A percentile compares a stretch with the other conserved stretches of the same genome.
phyloP scores from a whole-genome alignment of 441 rosid species.

The Eruca vesicaria region DNA sequence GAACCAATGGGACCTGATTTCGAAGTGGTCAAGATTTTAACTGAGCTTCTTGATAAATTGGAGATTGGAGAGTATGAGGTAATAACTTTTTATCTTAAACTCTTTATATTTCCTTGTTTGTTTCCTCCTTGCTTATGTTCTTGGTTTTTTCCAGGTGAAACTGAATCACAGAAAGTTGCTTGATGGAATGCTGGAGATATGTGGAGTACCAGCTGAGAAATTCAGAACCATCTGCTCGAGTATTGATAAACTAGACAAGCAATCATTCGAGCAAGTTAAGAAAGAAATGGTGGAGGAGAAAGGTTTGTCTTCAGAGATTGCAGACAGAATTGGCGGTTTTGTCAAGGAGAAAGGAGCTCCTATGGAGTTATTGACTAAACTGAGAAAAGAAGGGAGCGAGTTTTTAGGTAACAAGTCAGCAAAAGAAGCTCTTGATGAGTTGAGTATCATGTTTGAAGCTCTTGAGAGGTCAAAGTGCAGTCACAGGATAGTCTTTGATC shows the following conservation, averaged over 20 bases:
- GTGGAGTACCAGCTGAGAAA: conserved; percentile 59
- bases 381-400: conserved; percentile 57
- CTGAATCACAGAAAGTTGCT: conserved; percentile 85
- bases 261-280: conserved; percentile 71
- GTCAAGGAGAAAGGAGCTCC: conserved; percentile 82
- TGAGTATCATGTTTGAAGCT: conserved; percentile 80
- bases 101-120: neutral
- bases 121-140: neutral
- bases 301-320: conserved; percentile 66
- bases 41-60: conserved; percentile 79
- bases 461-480: conserved; percentile 72
- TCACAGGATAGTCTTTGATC: conserved; percentile 81
- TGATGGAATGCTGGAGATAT: conserved; percentile 72
- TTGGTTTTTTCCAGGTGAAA: conserved; percentile 56
- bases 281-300: conserved; percentile 97
- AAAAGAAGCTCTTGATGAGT: conserved; percentile 65
- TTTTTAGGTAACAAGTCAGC: conserved; percentile 62
- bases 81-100: conserved; percentile 11
- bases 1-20: conserved; percentile 96
- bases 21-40: conserved; percentile 71
- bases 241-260: conserved; percentile 60
- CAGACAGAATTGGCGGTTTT: conserved; percentile 75
- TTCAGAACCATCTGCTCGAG: conserved; percentile 66
- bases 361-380: conserved; percentile 55
- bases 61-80: conserved; percentile 91